These are phyloP conservation scores for Baeospora myosura DNA, from an alignment of 1,284 basidiomycete species.

Conservation along the genomic window DNA sequence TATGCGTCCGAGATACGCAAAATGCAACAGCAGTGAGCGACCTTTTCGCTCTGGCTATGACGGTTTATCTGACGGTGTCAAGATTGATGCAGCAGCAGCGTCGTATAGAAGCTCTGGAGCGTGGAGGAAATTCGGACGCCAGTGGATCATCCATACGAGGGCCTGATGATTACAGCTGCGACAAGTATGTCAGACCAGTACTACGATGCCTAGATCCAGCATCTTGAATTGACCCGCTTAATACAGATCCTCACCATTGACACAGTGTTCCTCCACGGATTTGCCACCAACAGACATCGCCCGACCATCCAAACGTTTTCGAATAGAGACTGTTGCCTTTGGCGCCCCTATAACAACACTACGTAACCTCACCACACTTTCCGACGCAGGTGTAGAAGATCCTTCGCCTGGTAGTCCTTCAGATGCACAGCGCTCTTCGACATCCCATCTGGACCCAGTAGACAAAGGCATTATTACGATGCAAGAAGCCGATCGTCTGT, in stretches of 20 bases:
- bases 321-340: constrained; percentile 4
- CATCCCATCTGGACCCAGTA: constrained; percentile 2
- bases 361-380: not conserved
- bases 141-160: not conserved
- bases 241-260: no score
- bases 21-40: constrained; percentile 1
- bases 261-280: not conserved
- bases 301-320: constrained; percentile 1
- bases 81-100: not conserved
- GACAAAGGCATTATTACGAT: constrained; percentile 1
- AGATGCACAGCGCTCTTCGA: not conserved
- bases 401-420: not conserved
- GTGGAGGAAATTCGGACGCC: no score
- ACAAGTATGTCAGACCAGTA: not conserved
- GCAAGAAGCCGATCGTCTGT: constrained; percentile 6
- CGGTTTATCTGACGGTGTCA: not conserved
- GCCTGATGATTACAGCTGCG: not conserved
- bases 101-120: constrained; percentile 3
- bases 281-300: not conserved
- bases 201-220: no score
- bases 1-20: not conserved
- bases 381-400: not conserved
- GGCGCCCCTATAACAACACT: constrained; percentile 7
- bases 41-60: not conserved
- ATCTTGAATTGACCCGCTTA: no score